A percentile compares a stretch with the other conserved stretches of the same genome.
Evolutionary conservation across 768 basidiomycete species (phyloP).

Genomic region (Cantharellus anzutake): DNA sequence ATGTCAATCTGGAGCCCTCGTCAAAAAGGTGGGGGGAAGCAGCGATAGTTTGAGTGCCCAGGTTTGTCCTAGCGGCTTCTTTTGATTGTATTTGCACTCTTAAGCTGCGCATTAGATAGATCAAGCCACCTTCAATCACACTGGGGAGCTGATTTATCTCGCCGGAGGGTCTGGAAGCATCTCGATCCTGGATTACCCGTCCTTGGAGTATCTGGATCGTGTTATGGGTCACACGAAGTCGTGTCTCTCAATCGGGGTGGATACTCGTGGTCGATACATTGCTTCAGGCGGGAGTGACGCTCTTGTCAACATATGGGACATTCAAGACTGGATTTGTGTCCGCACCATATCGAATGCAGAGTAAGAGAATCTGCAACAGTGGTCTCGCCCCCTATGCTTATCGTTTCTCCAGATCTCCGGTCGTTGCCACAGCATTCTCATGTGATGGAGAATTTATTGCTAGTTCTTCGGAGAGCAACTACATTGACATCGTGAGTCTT

Average conservation of each 20-base stretch:
- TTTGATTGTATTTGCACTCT: neutral
- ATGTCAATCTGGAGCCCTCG: neutral
- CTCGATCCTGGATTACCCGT: neutral
- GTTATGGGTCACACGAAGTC: neutral
- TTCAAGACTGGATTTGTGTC: neutral
- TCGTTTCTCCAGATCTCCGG: neutral
- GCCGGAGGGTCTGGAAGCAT: neutral
- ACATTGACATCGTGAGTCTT: neutral
- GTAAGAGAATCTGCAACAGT: neutral
- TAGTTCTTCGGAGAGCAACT: neutral
- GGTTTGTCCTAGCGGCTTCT: neutral
- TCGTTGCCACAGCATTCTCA: neutral
- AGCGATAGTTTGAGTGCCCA: neutral
- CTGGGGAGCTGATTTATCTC: neutral
- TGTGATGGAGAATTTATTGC: neutral
- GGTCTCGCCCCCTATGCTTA: neutral
- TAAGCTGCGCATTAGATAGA: neutral
- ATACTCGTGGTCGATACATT: neutral
- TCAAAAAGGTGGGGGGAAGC: neutral
- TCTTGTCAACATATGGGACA: neutral
- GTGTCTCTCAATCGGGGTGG: neutral
- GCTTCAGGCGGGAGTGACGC: neutral
- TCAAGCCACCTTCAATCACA: neutral
- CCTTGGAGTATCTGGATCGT: neutral
- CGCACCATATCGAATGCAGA: neutral